Percentiles rank a stretch among this genome's conserved stretches.
Evolutionary conservation across 495 filamentous ascomycete species (phyloP).

Genomic region (Penicillium cataractarum): DNA sequence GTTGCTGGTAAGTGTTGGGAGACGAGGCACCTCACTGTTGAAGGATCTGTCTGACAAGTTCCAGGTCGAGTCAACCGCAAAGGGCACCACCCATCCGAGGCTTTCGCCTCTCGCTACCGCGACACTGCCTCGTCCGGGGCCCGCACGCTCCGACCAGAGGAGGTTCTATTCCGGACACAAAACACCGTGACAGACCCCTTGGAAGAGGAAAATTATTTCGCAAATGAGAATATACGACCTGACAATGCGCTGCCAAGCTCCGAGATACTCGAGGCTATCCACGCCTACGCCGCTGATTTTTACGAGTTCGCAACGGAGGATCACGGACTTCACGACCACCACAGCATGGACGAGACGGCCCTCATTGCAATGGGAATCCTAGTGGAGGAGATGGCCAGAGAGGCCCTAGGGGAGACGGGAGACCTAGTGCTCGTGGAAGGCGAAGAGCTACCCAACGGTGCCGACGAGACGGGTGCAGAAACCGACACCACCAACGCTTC

Average conservation of each 20-base stretch:
- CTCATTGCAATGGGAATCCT: constrained; percentile 80
- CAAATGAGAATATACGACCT: constrained; percentile 55
- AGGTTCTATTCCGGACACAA: constrained; percentile 68
- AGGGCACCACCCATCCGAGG: constrained; percentile 44
- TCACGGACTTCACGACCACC: constrained; percentile 51
- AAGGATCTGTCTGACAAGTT: constrained; percentile 7
- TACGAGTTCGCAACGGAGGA: constrained; percentile 54
- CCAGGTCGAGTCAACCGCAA: constrained; percentile 55
- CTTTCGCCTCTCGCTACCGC: constrained; percentile 46
- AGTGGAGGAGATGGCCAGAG: constrained; percentile 72
- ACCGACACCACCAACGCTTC: constrained; percentile 9
- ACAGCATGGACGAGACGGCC: constrained; percentile 83
- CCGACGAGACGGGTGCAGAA: constrained; percentile 20
- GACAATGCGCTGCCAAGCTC: constrained; percentile 65
- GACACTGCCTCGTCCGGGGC: constrained; percentile 57
- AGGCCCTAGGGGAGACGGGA: constrained; percentile 68
- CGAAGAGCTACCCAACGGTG: constrained; percentile 36
- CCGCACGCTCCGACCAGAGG: constrained; percentile 66
- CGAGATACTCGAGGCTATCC: constrained; percentile 75
- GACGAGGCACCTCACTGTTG: constrained; percentile 2
- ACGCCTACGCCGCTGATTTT: constrained; percentile 73
- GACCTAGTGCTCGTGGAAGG: constrained; percentile 77
- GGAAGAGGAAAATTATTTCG: constrained; percentile 74
- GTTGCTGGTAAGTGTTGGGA: constrained; percentile 63
- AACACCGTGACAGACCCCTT: constrained; percentile 65